Base-by-base conservation (phyloP, 768 basidiomycete species). In the Cystobasidium tubakii region DNA sequence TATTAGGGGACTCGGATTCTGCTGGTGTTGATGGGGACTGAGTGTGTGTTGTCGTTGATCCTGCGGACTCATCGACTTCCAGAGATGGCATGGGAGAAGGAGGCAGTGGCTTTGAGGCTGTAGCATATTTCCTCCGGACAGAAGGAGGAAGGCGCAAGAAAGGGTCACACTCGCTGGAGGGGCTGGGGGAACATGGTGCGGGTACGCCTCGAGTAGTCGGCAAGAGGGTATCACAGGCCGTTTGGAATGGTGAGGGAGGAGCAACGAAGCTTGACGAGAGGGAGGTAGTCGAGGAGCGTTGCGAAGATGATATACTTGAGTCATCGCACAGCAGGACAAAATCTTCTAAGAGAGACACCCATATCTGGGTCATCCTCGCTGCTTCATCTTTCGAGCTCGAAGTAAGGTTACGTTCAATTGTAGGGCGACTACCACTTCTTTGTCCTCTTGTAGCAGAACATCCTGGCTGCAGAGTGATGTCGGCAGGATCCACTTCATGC, bases 31-130 rank as follows among this genome's bases (percentile, higher is more conserved):
- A 65, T 15, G 57, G 57, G 3, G 57, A 60, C 13, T 60, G 39
- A 43, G 63, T 65, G 39, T n/a, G 10, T 19, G 63, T 46, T 27
- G 63, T 39, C 63, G 63, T 39, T 33, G 63, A 65, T 7, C 34
- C 63, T 15, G 34, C 63, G 9, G 63, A 46, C 4, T 46, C 36
- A 42, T 39, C 63, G 6, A 46, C 15, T 25, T 39, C 36, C 4
- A 65, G 34, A 12, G 63, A 27, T 25, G 43, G 43, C 31, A 39
- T 62, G 2, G 36, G 31, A 4, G 57, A 62, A 33, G 57, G 31
- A 3, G 57, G 36, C n/a, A 62, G 57, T 29, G 57, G 57, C 29
- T 33, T 31, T 31, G 31, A 15, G 2, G n/a, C 4, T 50, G 46
- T 4, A 17, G 46, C 46, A n/a, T 17, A 50, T n/a, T 21, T 50